phyloP scores from a whole-genome alignment of 176 grass and related monocot species.

The Triticum urartu region DNA sequence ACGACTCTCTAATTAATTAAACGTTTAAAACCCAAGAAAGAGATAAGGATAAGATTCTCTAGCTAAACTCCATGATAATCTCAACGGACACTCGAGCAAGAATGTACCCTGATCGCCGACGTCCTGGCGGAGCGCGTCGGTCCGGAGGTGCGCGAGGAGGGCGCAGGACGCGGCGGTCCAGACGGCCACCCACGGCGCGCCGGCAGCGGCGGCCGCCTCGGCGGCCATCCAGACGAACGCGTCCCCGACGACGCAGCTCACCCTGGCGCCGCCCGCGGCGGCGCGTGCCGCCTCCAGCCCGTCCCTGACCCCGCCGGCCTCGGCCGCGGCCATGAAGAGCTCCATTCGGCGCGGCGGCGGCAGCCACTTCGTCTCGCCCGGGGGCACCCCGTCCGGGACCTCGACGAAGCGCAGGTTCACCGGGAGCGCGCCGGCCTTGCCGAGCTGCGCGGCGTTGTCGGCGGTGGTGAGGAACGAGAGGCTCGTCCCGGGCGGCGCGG shows the following conservation, averaged over 20 bases:
- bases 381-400: conserved; percentile 12
- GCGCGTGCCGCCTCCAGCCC: conserved; percentile 25
- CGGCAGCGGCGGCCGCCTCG: conserved; percentile 24
- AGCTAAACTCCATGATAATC: background rate
- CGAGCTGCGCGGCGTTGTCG: background rate
- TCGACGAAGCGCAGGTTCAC: conserved; percentile 45
- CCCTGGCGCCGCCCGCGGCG: conserved; percentile 17
- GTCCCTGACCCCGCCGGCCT: conserved; percentile 22
- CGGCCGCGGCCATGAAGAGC: conserved; percentile 48
- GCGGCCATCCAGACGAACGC: conserved; percentile 65
- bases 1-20: background rate
- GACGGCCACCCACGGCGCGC: conserved; percentile 44
- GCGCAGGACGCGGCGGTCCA: conserved; percentile 43
- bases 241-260: conserved; percentile 57
- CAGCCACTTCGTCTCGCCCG: accelerated
- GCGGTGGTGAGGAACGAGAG: conserved; percentile 50
- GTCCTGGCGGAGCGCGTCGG: conserved; percentile 45
- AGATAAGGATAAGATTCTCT: background rate
- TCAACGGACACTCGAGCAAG: background rate
- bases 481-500: background rate
- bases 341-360: conserved; percentile 20
- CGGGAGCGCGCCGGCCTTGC: background rate
- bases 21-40: background rate
- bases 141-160: conserved; percentile 47
- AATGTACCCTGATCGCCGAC: conserved; percentile 39